phyloP scores from a whole-genome alignment of 306 rosid species.

The Dalbergia cultrata region DNA sequence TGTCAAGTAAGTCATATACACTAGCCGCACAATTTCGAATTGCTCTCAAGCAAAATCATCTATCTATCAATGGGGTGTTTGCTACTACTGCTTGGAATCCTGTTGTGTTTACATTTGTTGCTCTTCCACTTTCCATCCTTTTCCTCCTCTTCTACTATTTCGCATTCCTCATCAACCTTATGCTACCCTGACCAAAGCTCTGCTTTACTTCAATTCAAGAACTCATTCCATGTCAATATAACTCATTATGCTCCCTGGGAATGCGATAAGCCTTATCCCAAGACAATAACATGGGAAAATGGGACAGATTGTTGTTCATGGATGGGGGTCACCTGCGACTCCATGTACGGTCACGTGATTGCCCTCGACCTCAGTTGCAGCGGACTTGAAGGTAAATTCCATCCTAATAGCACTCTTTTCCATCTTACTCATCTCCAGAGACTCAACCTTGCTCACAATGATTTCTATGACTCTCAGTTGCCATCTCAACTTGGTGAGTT shows the following conservation, averaged over 20 bases:
- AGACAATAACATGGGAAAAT: background rate
- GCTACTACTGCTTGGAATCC: background rate
- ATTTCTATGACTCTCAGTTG: background rate
- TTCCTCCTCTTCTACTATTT: too few relatives aligned
- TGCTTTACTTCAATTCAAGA: constrained; percentile 40
- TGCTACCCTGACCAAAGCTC: background rate
- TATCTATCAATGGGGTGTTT: constrained; percentile 30
- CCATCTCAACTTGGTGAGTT: background rate
- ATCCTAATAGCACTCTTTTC: constrained; percentile 16
- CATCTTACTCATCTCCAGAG: constrained; percentile 5
- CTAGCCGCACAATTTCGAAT: too few relatives aligned
- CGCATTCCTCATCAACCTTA: too few relatives aligned
- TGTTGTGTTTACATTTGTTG: background rate
- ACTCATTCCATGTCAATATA: background rate
- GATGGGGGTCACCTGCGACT: constrained; percentile 25
- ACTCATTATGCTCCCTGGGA: fast-evolving
- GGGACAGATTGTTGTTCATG: constrained; percentile 14
- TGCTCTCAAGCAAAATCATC: too few relatives aligned
- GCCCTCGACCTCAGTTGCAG: background rate
- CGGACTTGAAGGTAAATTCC: background rate
- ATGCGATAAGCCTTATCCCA: background rate
- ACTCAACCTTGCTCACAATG: constrained; percentile 3
- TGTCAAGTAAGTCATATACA: too few relatives aligned
- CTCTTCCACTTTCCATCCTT: background rate
- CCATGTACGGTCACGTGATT: background rate